A percentile compares a stretch with the other conserved stretches of the same genome.
Evolutionary conservation across 768 basidiomycete genomes (phyloP).

Genomic region (Mycena alexandri): DNA sequence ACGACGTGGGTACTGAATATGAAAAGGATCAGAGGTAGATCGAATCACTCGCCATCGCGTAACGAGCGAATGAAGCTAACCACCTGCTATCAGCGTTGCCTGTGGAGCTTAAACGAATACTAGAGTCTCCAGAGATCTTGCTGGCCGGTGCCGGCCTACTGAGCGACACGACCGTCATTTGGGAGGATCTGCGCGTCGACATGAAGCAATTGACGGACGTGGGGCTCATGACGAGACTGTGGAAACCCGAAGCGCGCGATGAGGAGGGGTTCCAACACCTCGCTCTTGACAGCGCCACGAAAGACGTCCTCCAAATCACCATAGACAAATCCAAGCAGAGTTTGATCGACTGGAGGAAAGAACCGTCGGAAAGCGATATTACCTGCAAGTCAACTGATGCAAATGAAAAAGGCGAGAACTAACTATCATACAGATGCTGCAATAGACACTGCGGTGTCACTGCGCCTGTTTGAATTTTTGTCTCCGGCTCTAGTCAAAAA

Average conservation of each 20-base stretch:
- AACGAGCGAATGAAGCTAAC: not conserved
- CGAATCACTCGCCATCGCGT: not conserved
- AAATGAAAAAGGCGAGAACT: not conserved
- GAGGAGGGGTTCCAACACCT: not conserved
- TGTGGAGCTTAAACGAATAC: not conserved
- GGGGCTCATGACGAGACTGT: not conserved
- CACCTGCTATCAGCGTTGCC: not conserved
- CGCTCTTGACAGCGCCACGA: not conserved
- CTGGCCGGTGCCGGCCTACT: no score
- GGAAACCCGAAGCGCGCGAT: not conserved
- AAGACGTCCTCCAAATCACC: not conserved
- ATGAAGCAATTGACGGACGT: not conserved
- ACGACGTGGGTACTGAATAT: not conserved
- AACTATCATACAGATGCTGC: not conserved
- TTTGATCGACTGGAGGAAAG: not conserved
- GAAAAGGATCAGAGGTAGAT: not conserved
- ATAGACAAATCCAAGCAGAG: not conserved
- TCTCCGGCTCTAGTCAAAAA: not conserved
- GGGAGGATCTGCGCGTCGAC: no score
- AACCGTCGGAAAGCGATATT: not conserved
- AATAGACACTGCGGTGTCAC: not conserved
- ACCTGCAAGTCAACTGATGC: not conserved
- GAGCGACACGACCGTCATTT: no score
- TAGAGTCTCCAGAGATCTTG: no score
- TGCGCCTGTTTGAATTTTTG: not conserved